These are phyloP conservation scores for Kwoniella shivajii DNA, from an alignment of 1,284 basidiomycete genomes.

Conservation along the genomic window DNA sequence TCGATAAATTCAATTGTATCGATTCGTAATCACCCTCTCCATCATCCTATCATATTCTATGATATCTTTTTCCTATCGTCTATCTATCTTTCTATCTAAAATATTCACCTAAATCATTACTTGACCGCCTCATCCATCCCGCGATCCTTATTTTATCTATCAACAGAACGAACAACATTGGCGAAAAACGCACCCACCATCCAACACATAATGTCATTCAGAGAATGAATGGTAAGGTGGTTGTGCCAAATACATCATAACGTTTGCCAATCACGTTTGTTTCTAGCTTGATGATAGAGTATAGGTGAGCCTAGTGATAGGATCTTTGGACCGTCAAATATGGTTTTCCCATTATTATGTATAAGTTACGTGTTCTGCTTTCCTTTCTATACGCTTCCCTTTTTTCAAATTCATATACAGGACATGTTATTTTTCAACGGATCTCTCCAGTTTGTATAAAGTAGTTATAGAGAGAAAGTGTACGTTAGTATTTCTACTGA, in stretches of 20 bases:
- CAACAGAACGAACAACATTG: conserved; percentile 1
- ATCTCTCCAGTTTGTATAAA: too few species aligned
- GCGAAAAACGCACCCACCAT: neutral
- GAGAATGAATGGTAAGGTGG: conserved; percentile 1
- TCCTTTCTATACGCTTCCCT: too few species aligned
- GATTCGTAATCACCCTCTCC: conserved; percentile 9
- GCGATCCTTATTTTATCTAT: conserved; percentile 30
- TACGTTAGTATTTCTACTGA: too few species aligned
- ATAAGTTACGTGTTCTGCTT: too few species aligned
- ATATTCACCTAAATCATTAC: conserved; percentile 16
- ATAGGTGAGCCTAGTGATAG: conserved; percentile 54
- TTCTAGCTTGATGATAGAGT: conserved; percentile 6
- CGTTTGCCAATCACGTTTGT: too few species aligned
- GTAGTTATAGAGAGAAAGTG: too few species aligned
- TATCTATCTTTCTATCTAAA: neutral
- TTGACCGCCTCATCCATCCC: conserved; percentile 57
- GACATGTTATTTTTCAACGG: too few species aligned
- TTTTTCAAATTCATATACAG: too few species aligned
- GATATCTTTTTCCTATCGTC: conserved; percentile 7
- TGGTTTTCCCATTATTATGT: too few species aligned
- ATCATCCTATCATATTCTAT: conserved; percentile 4
- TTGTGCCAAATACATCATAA: too few species aligned
- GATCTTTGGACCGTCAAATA: conserved; percentile 50
- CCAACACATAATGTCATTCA: neutral
- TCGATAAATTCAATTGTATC: neutral